These are phyloP conservation scores for Calonectria hongkongensis DNA, from an alignment of 2,329 filamentous ascomycete genomes.

Conservation along the genomic window DNA sequence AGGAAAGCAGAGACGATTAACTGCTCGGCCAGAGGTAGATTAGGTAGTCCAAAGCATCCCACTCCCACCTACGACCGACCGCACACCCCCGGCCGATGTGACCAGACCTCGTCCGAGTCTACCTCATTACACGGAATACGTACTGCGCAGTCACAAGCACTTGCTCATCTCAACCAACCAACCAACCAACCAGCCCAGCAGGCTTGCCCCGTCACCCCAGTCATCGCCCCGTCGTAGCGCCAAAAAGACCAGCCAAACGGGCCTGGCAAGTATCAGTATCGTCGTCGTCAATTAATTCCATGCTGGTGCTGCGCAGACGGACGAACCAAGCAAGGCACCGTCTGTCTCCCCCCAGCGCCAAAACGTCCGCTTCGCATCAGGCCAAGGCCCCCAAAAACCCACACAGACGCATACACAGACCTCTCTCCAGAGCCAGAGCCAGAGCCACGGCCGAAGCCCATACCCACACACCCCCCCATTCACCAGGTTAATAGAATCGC, in stretches of 20 bases:
- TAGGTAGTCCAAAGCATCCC: slow-evolving; percentile 18
- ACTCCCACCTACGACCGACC: slow-evolving; percentile 21
- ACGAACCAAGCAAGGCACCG: slow-evolving; percentile 39
- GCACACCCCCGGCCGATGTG: slow-evolving; percentile 12
- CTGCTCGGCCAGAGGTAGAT: slow-evolving; percentile 6
- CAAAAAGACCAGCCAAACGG: slow-evolving; percentile 45
- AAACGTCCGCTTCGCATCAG: slow-evolving; percentile 35
- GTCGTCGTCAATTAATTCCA: slow-evolving; percentile 48
- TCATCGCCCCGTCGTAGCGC: slow-evolving; percentile 47
- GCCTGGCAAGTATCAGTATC: slow-evolving; percentile 40
- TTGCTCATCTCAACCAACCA: slow-evolving; percentile 31
- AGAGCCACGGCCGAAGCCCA: slow-evolving; percentile 6
- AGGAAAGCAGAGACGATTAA: slow-evolving; percentile 1
- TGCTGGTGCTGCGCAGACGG: slow-evolving; percentile 32
- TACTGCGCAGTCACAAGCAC: slow-evolving; percentile 18
- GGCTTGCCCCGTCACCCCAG: slow-evolving; percentile 41
- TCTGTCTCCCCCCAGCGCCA: slow-evolving; percentile 28
- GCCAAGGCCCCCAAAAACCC: slow-evolving; percentile 9
- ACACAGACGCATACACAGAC: slow-evolving; percentile 29
- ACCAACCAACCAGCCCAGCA: slow-evolving; percentile 20
- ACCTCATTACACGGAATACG: slow-evolving; percentile 23
- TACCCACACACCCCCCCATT: slow-evolving; percentile 21
- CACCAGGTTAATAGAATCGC: slow-evolving; percentile 14
- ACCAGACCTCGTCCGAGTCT: slow-evolving; percentile 24
- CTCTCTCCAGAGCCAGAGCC: not conserved